Evolutionary conservation across 371 early-diverging fungal species (phyloP), one percentile per base, ranked within the genome.

Genomic region (Rhizopus delemar): DNA sequence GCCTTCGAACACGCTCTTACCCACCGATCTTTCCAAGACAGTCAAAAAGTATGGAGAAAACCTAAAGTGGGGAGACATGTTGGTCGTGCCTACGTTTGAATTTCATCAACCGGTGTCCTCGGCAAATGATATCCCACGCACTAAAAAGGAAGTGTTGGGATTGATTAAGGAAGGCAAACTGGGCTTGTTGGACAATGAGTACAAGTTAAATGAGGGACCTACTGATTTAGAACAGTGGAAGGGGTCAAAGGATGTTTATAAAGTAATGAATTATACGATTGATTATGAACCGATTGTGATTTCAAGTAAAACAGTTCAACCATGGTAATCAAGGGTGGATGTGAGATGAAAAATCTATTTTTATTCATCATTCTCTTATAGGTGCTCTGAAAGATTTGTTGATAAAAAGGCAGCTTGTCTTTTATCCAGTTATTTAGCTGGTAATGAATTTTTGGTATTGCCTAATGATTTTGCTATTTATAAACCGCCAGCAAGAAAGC

Each of bases 241-340:
- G 34, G 38, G 57, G 5, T 65, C 73, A 2, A 43, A 66, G 0
- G 58, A 57, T 8, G 28, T 75, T 12, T 80, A 80, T 52, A 34
- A 57, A 29, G 75, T 77, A 7, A 66, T 62, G 13, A 56, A 70
- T 11, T 80, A 80, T 41, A 71, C 69, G 12, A 71, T 73, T 52
- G 75, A 80, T 41, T 80, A 80, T 54, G 78, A 80, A 48, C 81
- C 81, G 13, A 66, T 80, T 28, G 74, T 75, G 8, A 71, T 80
- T 52, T 68, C 71, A 56, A 77, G 76, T 48, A 75, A 74, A 43
- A 60, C 59, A 11, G 68, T 70, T 12, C 75, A 74, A 39, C 73
- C 78, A 15, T 80, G 78, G 80, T 74, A 71, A 62, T 41, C n/a
- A 2, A 34, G 28, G 16, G 39, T 7, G 35, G 15, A 38, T n/a